Evolutionary conservation across 2,329 filamentous ascomycete species (phyloP).

Genomic region (Fusarium sp.): DNA sequence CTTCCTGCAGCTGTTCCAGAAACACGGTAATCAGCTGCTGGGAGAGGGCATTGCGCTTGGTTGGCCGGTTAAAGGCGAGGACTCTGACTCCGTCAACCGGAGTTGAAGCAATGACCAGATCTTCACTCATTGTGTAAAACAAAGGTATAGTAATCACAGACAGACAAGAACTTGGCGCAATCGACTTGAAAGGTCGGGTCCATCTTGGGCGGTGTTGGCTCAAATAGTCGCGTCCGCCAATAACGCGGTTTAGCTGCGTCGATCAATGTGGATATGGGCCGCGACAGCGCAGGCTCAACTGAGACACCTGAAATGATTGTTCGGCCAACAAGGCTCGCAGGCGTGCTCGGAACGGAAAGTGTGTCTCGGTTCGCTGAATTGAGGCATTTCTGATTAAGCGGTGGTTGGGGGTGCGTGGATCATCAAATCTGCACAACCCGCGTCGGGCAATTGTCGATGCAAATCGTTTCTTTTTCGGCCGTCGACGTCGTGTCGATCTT

Average conservation of each 20-base stretch:
- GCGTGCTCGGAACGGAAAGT: neutral
- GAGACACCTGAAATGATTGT: conserved; percentile 28
- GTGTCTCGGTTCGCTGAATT: conserved; percentile 6
- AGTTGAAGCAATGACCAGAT: conserved; percentile 42
- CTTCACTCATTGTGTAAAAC: conserved; percentile 22
- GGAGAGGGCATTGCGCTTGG: conserved; percentile 69
- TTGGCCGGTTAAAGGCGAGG: conserved; percentile 64
- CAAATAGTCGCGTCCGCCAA: conserved; percentile 35
- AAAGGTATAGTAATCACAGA: neutral
- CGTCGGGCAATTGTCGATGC: conserved; percentile 11
- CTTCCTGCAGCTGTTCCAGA: conserved; percentile 44
- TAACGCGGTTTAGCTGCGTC: conserved; percentile 20
- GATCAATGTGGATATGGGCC: conserved; percentile 21
- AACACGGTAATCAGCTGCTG: conserved; percentile 61
- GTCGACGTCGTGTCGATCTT: conserved; percentile 24
- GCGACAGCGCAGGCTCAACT: conserved; percentile 31
- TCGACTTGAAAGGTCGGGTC: neutral
- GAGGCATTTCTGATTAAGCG: conserved; percentile 32
- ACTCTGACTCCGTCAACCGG: conserved; percentile 55
- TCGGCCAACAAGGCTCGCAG: neutral
- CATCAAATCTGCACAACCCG: conserved; percentile 2
- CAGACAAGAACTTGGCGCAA: neutral
- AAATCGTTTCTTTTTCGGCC: conserved; percentile 9
- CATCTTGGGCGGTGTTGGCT: conserved; percentile 15
- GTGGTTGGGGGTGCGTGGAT: conserved; percentile 26